Base-by-base conservation (phyloP, 2,329 filamentous ascomycete genomes). In the Diaporthe citriasiana region DNA sequence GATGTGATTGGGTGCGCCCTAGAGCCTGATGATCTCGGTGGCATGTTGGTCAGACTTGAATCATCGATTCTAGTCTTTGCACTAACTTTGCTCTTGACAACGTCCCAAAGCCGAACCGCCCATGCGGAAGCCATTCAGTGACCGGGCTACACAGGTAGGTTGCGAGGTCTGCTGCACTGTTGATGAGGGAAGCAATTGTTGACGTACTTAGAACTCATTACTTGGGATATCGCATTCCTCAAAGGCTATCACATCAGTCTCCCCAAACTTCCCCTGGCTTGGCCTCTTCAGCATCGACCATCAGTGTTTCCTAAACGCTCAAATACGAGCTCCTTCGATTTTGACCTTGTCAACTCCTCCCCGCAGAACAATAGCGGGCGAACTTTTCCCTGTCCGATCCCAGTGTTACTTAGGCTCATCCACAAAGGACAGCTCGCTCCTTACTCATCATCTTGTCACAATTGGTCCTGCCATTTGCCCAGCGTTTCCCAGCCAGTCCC, bases 351-450 rank as follows among this genome's bases (percentile, higher is more conserved):
- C 63, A 68, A 68, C 47, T 53, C 63, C 47, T 40, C 5, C 33
- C 9, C 45, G n/a, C n/a, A 40, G 33, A 68, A 68, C 27, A n/a
- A 15, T 53, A 68, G 19, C 22, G 63, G 25, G 19, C 15, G 30
- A 51, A 53, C 33, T 53, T 68, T 68, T 68, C n/a, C 63, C 47
- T 53, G 63, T 40, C 63, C 63, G 33, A 25, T 25, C 35, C 63
- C 33, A 22, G 47, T 53, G 63, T 40, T 51, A 15, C n/a, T 51
- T 22, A 53, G 22, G 22, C 47, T 50, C 47, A 53, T 27, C 47
- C 45, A 53, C 47, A 68, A 53, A 68, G 47, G 47, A 68, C 33
- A 68, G 45, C 30, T 50, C 27, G 27, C 45, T 22, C 33, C n/a
- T 9, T 22, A 22, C 27, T 35, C 19, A 13, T 40, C 47, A 27